phyloP scores from a whole-genome alignment of 202 grass and related monocot genomes.

The Cymbopogon flexuosus region DNA sequence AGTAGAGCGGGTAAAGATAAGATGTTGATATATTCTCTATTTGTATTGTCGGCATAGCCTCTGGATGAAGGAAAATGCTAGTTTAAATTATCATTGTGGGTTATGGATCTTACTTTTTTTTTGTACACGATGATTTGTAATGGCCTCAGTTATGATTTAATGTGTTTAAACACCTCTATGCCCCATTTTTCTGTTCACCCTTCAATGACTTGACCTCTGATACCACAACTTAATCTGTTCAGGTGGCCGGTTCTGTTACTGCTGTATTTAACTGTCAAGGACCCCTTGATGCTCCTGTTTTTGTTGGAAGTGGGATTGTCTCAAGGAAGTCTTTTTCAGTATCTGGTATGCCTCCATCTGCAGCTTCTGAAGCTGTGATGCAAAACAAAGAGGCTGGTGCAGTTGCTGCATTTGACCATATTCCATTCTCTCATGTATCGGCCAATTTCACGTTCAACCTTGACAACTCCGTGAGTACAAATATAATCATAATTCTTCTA shows the following conservation, averaged over 20 bases:
- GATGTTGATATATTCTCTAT: neutral
- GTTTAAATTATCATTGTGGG: constrained; percentile 8
- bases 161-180: constrained; percentile 19
- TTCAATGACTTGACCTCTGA: constrained; percentile 25
- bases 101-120: neutral
- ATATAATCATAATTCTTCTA: constrained; percentile 8
- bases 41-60: neutral
- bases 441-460: constrained; percentile 99
- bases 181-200: constrained; percentile 22
- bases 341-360: constrained; percentile 76
- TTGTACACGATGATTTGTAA: neutral
- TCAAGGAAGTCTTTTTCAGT: constrained; percentile 78
- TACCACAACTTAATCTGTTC: constrained; percentile 34
- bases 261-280: constrained; percentile 99
- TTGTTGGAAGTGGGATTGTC: constrained; percentile 98
- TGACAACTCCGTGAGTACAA: constrained; percentile 79
- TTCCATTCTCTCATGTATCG: constrained; percentile 87
- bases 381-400: constrained; percentile 94
- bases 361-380: constrained; percentile 89
- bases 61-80: constrained; percentile 8
- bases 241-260: constrained; percentile 92
- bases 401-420: constrained; percentile 95
- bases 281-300: constrained; percentile 87
- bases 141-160: neutral
- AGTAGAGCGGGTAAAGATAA: neutral